Evolutionary conservation across 768 basidiomycete species (phyloP).

Genomic region (Antrodiella citrinella): DNA sequence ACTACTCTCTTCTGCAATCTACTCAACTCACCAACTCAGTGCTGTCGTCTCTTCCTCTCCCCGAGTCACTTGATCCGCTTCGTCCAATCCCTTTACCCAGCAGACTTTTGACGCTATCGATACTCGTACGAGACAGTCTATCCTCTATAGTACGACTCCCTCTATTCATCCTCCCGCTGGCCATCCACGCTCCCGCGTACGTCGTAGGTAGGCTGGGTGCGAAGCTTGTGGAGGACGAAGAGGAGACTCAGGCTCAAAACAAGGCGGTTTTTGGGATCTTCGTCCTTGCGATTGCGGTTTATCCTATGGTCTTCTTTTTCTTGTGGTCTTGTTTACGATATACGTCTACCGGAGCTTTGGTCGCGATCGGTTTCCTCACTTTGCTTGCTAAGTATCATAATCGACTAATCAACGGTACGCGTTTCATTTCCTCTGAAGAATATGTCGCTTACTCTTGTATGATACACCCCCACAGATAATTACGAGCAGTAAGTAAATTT

Average conservation of each 20-base stretch:
- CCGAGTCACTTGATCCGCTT: conserved; percentile 73
- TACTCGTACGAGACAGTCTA: conserved; percentile 75
- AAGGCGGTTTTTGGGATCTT: conserved; percentile 84
- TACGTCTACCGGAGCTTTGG: conserved; percentile 61
- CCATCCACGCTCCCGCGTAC: conserved; percentile 83
- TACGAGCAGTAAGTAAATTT: conserved; percentile 59
- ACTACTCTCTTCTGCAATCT: conserved; percentile 79
- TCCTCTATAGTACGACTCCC: conserved; percentile 67
- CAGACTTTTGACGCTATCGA: conserved; percentile 69
- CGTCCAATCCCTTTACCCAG: conserved; percentile 69
- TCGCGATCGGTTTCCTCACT: conserved; percentile 65
- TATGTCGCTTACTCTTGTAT: neutral
- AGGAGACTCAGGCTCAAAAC: conserved; percentile 95
- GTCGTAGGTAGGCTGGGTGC: conserved; percentile 72
- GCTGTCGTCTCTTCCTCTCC: conserved; percentile 77
- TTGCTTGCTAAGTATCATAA: conserved; percentile 81
- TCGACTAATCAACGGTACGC: conserved; percentile 75
- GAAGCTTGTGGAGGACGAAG: conserved; percentile 69
- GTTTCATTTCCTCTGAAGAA: conserved; percentile 6
- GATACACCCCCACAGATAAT: conserved; percentile 39
- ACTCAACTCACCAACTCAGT: conserved; percentile 81
- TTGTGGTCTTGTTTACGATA: conserved; percentile 82
- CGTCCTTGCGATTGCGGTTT: conserved; percentile 67
- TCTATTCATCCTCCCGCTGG: conserved; percentile 81
- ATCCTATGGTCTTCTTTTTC: conserved; percentile 77